phyloP scores from a whole-genome alignment of 495 filamentous ascomycete species.

The Hypomontagnella monticulosa region DNA sequence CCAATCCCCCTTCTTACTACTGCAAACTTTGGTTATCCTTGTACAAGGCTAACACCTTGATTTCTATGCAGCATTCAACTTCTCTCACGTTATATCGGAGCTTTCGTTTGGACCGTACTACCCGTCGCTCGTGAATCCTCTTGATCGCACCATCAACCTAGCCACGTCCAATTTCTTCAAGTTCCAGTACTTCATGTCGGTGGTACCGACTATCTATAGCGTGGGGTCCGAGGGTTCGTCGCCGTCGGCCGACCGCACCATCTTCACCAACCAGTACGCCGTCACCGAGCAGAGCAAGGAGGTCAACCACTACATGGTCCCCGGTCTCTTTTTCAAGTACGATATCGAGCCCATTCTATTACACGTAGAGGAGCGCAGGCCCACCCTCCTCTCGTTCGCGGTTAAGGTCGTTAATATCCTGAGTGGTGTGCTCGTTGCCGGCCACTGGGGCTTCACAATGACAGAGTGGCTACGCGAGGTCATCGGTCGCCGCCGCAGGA shows the following conservation, averaged over 20 bases:
- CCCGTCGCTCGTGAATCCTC: constrained; percentile 90
- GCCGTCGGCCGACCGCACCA: constrained; percentile 53
- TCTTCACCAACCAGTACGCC: constrained; percentile 98
- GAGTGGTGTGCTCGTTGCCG: constrained; percentile 68
- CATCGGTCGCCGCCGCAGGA: constrained; percentile 57
- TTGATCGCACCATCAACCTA: constrained; percentile 85
- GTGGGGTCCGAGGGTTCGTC: constrained; percentile 51
- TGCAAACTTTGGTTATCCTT: neutral
- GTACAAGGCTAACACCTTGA: constrained; percentile 9
- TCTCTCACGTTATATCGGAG: constrained; percentile 96
- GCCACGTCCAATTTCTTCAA: constrained; percentile 85
- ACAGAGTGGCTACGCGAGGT: constrained; percentile 62
- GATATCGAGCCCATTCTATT: constrained; percentile 97
- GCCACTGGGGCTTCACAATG: constrained; percentile 68
- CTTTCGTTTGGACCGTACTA: constrained; percentile 97
- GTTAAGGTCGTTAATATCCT: constrained; percentile 76
- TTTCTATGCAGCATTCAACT: constrained; percentile 80
- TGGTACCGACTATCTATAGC: constrained; percentile 96
- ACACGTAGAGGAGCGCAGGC: constrained; percentile 82
- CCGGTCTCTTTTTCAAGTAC: constrained; percentile 98
- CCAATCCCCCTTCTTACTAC: neutral
- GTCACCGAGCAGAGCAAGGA: constrained; percentile 82
- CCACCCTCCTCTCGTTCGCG: constrained; percentile 74
- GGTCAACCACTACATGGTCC: constrained; percentile 75
- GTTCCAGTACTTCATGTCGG: constrained; percentile 97